Percentiles rank a stretch among this genome's conserved stretches.
phyloP scores from a whole-genome alignment of 208 protist genomes.

The Porcisia deanei region DNA sequence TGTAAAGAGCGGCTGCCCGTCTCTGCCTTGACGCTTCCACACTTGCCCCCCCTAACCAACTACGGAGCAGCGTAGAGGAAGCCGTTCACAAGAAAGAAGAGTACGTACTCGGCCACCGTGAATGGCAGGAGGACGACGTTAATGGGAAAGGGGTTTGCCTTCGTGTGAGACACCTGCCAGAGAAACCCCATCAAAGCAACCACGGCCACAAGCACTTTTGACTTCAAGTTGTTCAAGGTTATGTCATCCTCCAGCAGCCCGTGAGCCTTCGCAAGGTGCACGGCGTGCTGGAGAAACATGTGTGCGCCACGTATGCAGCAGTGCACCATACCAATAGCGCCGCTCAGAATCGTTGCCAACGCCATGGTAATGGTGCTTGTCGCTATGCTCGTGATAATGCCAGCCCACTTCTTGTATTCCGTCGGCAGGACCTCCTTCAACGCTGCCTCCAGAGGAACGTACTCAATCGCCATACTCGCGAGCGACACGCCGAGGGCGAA shows the following conservation, averaged over 20 bases:
- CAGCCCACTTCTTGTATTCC: constrained; percentile 58
- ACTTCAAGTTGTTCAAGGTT: constrained; percentile 39
- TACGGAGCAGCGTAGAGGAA: constrained; percentile 34
- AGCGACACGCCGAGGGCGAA: constrained; percentile 67
- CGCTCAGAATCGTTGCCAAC: constrained; percentile 39
- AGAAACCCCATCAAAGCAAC: constrained; percentile 68
- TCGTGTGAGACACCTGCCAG: constrained; percentile 64
- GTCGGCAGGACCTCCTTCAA: constrained; percentile 52
- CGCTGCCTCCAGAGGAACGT: constrained; percentile 45
- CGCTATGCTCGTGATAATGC: constrained; percentile 32
- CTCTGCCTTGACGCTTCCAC: not conserved
- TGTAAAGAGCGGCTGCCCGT: not conserved
- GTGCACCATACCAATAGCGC: constrained; percentile 55
- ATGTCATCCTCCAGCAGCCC: constrained; percentile 47
- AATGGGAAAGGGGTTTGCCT: constrained; percentile 72
- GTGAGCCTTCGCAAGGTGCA: constrained; percentile 40
- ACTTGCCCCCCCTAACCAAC: not conserved
- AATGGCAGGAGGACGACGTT: constrained; percentile 75
- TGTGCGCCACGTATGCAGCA: constrained; percentile 57
- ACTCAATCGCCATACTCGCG: constrained; percentile 42
- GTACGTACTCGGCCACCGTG: constrained; percentile 49
- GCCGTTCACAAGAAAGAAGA: constrained; percentile 34
- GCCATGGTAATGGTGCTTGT: constrained; percentile 36
- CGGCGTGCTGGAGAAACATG: constrained; percentile 48
- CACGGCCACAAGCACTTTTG: constrained; percentile 41